Base-by-base conservation (phyloP, 2,329 filamentous ascomycete species). In the Penicillium sumatraense region DNA sequence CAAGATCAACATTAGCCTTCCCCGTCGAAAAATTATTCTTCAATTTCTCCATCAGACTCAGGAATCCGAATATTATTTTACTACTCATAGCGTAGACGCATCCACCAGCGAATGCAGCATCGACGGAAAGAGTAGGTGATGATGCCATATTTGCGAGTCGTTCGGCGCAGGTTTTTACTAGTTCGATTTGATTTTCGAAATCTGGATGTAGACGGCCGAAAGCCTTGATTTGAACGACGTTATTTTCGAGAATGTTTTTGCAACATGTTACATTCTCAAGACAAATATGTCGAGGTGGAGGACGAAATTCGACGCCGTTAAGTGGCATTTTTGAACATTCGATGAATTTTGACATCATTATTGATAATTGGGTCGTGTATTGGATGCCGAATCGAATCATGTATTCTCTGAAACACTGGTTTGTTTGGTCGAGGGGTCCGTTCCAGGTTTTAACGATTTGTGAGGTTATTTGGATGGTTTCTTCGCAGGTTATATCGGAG, bases 231-330 rank as follows among this genome's bases (percentile, higher is more conserved):
- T 51, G 21, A 14, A 60, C 50, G 24, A 56, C 21, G 23, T 58
- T 60, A 35, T 62, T 62, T 31, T 62, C 60, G 13, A 62, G 47
- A 10, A 62, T 44, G 27, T 54, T 53, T 36, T 57, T 62, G 26
- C 49, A 56, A 16, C 44, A 23, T 13, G 40, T 50, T 0, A 57
- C 33, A 35, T 49, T 26, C 10, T 62, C 56, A 7, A 61, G 31
- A 10, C 51, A 40, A 7, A 61, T 24, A 21, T 45, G 20, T 5
- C 41, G 53, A 3, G 49, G 36, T 4, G 58, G 55, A 24, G 55
- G 38, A n/a, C 36, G 53, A 18, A 61, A 62, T 33, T 4, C 10
- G 9, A 44, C 24, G 23, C 49, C 49, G 16, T 45, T 35, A 1
- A 59, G 51, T 14, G 36, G 45, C 51, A 59, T 31, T 13, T 52